Evolutionary conservation across 371 early-diverging fungal genomes (phyloP), one percentile per base, ranked within the genome.

Genomic region (Smittium culicis): DNA sequence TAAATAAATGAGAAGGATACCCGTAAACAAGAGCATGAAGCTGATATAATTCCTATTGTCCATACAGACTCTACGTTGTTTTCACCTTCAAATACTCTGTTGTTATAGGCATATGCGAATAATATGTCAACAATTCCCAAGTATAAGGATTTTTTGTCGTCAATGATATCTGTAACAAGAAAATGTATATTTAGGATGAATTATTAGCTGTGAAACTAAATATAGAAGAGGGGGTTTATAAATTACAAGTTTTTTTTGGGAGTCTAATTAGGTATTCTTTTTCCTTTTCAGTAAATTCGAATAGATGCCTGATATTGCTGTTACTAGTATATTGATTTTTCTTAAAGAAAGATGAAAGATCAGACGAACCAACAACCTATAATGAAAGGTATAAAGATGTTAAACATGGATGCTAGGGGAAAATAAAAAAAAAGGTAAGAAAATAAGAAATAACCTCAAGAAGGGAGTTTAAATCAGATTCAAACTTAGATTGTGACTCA

Each of bases 111-210:
- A 77, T 93, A 93, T 0, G 93, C 92, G 73, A 89, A 94, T 24
- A 96, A 60, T 31, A 98, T 77, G 71, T 98, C 98, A 1, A 96
- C 86, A 27, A 96, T 72, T 0, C 93, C 91, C 17, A 94, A 76
- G 73, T 94, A 98, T 0, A 88, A 74, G 0, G 80, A 69, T 58
- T 85, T 84, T 45, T 81, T 77, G 62, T 86, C 79, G 17, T 83
- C 77, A 30, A 91, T 58, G 27, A 90, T 69, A 70, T 86, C 85
- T 78, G 71, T 16, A 30, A 59, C 55, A 31, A 67, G 65, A 27
- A 20, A 27, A 14, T 45, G 45, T 14, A 45, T 45, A 45, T 20
- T 45, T 8, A 14, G 45, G 8, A 14, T 45, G 8, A 45, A 20
- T 20, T 20, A 45, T 14, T 14, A 20, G 45, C 20, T 45, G 8